Percentiles rank a stretch among this genome's conserved stretches.
Conservation (phyloP, 78 protist species). For the Kipferlia bialata region DNA sequence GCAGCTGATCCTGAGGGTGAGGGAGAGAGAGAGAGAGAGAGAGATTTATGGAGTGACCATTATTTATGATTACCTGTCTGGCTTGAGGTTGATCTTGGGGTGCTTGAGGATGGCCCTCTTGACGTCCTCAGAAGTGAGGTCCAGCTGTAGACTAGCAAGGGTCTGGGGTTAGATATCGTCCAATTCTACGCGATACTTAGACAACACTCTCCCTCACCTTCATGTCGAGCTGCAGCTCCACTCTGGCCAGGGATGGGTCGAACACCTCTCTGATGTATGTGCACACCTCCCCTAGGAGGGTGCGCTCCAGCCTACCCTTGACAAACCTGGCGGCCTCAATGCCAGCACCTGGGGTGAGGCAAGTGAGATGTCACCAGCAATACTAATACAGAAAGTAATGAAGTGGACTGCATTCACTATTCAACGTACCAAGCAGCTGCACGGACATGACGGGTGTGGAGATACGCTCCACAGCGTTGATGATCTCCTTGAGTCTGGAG, state of each 20-base stretch:
- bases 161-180: too few species aligned
- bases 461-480: constrained; percentile 83
- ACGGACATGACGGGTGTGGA: constrained; percentile 83
- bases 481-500: constrained; percentile 90
- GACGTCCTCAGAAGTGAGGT: constrained; percentile 35
- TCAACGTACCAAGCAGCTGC: constrained; percentile 26
- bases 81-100: constrained; percentile 44
- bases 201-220: too few species aligned
- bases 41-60: too few species aligned
- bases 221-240: constrained; percentile 56
- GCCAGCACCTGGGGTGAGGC: too few species aligned
- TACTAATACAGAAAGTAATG: too few species aligned
- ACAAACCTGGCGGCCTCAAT: constrained; percentile 58
- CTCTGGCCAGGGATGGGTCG: constrained; percentile 28
- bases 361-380: too few species aligned
- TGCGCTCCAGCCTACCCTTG: constrained; percentile 75
- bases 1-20: neutral
- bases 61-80: too few species aligned
- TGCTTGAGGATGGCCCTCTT: constrained; percentile 17
- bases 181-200: too few species aligned
- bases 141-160: constrained; percentile 58
- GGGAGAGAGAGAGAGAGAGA: too few species aligned
- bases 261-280: constrained; percentile 50
- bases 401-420: too few species aligned
- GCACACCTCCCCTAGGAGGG: constrained; percentile 62